Evolutionary conservation across 148 eudicot species (phyloP).

Genomic region (Salicornia ramosissima): DNA sequence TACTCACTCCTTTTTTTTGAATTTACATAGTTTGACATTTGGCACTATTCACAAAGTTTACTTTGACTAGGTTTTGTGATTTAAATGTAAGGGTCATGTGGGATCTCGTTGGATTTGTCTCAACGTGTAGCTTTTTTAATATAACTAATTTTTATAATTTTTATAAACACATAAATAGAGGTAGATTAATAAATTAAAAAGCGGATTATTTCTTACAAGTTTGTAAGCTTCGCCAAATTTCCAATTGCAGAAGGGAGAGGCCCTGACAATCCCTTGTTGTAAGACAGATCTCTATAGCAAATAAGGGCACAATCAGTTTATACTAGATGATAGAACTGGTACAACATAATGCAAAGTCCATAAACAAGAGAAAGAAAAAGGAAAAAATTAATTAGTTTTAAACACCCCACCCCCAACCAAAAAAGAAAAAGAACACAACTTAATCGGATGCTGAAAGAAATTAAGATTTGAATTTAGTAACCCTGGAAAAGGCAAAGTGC

Average conservation of each 20-base stretch:
- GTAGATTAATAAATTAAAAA: too few species aligned
- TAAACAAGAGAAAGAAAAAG: neutral
- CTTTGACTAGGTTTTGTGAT: too few species aligned
- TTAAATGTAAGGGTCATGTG: too few species aligned
- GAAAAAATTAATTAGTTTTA: neutral
- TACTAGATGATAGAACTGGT: too few species aligned
- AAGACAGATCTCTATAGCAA: conserved; percentile 65
- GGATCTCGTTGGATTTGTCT: too few species aligned
- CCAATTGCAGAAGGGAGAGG: conserved; percentile 62
- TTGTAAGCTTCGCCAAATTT: conserved; percentile 41
- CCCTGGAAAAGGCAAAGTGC: neutral
- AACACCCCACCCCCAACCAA: neutral
- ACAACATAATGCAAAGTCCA: neutral
- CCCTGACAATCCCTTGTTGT: conserved; percentile 60
- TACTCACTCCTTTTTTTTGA: too few species aligned
- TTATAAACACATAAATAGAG: too few species aligned
- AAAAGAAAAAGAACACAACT: neutral
- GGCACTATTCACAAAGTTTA: too few species aligned
- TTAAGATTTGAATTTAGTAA: neutral
- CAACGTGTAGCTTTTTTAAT: too few species aligned
- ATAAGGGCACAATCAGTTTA: neutral
- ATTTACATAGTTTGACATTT: too few species aligned
- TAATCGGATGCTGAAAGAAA: neutral
- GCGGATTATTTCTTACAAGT: conserved; percentile 42
- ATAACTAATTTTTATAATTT: too few species aligned